Percentiles rank a stretch among this genome's conserved stretches.
phyloP scores from a whole-genome alignment of 2,329 filamentous ascomycete genomes.

The Pseudocercospora pini-densiflorae region DNA sequence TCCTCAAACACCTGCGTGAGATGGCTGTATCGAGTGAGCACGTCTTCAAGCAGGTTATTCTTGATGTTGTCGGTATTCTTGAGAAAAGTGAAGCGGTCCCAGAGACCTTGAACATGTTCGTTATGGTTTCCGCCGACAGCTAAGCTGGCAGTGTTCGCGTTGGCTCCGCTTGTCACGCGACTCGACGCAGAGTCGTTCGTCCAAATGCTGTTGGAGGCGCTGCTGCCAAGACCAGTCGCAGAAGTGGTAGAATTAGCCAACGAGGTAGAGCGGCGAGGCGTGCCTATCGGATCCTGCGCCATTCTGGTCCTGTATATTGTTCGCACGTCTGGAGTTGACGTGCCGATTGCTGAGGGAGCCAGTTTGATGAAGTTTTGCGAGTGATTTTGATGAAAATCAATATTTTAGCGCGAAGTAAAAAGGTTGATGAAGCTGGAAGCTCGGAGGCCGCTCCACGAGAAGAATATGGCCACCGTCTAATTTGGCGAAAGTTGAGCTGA shows the following conservation, averaged over 20 bases:
- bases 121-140: neutral
- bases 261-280: conserved; percentile 28
- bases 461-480: neutral
- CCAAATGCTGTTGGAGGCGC: conserved; percentile 1
- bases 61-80: conserved; percentile 39
- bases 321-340: conserved; percentile 23
- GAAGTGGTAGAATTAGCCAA: neutral
- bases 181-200: neutral
- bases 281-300: conserved; percentile 29
- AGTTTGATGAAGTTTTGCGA: conserved; percentile 8
- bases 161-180: neutral
- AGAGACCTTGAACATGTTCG: conserved; percentile 26
- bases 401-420: conserved; percentile 8
- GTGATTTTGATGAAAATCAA: conserved; percentile 13
- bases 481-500: neutral
- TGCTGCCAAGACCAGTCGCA: neutral
- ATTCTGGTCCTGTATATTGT: conserved; percentile 2
- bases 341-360: conserved; percentile 21
- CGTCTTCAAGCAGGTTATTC: conserved; percentile 44
- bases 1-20: conserved; percentile 32
- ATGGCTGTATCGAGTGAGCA: conserved; percentile 47
- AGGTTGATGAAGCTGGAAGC: neutral
- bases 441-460: neutral
- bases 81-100: conserved; percentile 40
- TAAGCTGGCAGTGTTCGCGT: conserved; percentile 6